Evolutionary conservation across 345 rosid genomes (phyloP).

Genomic region (Luvunga scandens): DNA sequence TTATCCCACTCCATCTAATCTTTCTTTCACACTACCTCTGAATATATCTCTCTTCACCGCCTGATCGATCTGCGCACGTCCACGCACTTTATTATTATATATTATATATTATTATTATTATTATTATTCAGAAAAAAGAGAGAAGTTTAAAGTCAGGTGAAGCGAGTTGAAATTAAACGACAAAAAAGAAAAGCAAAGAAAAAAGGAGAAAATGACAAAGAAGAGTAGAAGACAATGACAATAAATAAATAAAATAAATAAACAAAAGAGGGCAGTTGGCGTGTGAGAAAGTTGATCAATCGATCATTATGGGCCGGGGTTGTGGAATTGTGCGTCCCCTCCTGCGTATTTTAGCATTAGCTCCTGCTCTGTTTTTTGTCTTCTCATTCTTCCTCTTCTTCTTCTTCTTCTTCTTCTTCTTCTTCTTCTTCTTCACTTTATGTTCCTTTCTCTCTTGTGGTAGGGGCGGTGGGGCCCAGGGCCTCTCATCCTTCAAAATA

Average conservation of each 20-base stretch:
- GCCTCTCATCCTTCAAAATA: no score
- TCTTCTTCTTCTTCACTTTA: background rate
- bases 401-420: background rate
- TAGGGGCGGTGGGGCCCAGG: no score
- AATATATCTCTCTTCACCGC: background rate
- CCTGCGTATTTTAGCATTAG: background rate
- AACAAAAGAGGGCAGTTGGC: background rate
- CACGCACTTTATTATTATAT: no score
- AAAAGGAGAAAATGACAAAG: no score
- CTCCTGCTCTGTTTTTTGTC: background rate
- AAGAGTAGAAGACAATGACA: no score
- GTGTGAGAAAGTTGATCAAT: background rate
- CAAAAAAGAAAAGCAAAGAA: no score
- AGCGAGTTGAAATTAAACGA: background rate
- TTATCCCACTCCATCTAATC: conserved; percentile 49
- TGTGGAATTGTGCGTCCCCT: background rate
- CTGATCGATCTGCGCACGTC: background rate
- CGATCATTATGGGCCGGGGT: background rate
- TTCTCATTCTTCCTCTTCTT: background rate
- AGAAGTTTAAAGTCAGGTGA: background rate
- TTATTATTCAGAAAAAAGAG: background rate
- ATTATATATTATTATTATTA: no score
- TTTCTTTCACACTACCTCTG: background rate
- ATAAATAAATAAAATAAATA: no score
- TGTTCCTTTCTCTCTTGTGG: no score